Evolutionary conservation across 2,329 filamentous ascomycete species (phyloP).

Genomic region (Rutstroemia sp.): DNA sequence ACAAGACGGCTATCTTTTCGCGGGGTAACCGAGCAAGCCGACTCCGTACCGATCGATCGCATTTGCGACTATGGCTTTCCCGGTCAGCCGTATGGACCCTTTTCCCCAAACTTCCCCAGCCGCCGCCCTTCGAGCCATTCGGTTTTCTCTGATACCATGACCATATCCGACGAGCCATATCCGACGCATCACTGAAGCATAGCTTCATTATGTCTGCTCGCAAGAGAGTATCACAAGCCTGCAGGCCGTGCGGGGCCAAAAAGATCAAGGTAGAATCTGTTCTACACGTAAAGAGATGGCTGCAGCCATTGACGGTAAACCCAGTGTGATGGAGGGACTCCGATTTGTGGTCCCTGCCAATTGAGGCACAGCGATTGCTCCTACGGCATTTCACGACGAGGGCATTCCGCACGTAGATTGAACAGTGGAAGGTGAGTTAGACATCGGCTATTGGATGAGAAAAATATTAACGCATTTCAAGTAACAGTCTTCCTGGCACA

Average conservation of each 20-base stretch:
- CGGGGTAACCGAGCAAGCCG: no score
- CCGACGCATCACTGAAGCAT: neutral
- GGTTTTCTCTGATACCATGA: no score
- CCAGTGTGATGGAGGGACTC: conserved; percentile 25
- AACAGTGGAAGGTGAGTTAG: conserved; percentile 15
- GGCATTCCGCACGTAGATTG: conserved; percentile 1
- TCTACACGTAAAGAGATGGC: neutral
- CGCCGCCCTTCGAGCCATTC: no score
- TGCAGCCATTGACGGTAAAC: conserved; percentile 1
- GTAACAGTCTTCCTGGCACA: neutral
- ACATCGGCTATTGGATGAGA: neutral
- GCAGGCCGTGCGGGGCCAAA: conserved; percentile 22
- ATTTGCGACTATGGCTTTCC: no score
- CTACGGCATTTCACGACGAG: conserved; percentile 26
- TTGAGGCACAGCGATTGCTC: conserved; percentile 20
- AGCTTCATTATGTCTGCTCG: conserved; percentile 8
- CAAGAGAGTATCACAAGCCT: conserved; percentile 27
- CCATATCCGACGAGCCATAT: no score
- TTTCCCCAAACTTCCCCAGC: no score
- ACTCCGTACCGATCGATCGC: no score
- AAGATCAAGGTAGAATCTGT: conserved; percentile 22
- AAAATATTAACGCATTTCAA: neutral
- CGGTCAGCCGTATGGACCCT: no score
- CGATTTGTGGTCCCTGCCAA: conserved; percentile 22
- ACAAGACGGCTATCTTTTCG: no score